Evolutionary conservation across 306 rosid genomes (phyloP).

Genomic region (Phaseolus lunatus): DNA sequence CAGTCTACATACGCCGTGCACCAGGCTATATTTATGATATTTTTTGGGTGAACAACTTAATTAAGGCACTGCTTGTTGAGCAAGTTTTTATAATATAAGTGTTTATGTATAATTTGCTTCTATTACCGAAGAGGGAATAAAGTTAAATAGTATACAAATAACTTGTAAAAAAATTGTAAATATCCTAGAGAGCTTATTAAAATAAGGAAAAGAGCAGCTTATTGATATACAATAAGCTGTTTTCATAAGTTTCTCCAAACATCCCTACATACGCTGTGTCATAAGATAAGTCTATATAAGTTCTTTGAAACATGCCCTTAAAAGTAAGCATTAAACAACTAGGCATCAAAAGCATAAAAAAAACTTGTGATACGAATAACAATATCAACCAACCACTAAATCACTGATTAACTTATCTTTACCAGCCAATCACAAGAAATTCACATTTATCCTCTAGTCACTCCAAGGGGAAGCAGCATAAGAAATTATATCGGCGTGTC

Average conservation of each 20-base stretch:
- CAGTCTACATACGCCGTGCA: neutral
- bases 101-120: neutral
- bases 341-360: slow-evolving; percentile 8
- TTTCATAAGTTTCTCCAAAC: neutral
- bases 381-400: slow-evolving; percentile 23
- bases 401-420: slow-evolving; percentile 19
- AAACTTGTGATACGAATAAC: slow-evolving; percentile 11
- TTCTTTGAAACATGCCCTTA: neutral
- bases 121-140: neutral
- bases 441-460: neutral
- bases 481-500: slow-evolving; percentile 4
- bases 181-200: neutral
- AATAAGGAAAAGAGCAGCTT: neutral
- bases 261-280: neutral
- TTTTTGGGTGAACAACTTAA: neutral
- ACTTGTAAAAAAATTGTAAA: neutral
- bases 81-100: neutral
- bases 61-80: neutral
- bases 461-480: slow-evolving; percentile 18
- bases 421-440: slow-evolving; percentile 10
- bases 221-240: neutral
- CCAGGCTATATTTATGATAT: slow-evolving; percentile 1
- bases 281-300: neutral
- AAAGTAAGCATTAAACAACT: slow-evolving; percentile 11
- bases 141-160: neutral